Evolutionary conservation across 768 basidiomycete genomes (phyloP).

Genomic region (Mycena belliarum): DNA sequence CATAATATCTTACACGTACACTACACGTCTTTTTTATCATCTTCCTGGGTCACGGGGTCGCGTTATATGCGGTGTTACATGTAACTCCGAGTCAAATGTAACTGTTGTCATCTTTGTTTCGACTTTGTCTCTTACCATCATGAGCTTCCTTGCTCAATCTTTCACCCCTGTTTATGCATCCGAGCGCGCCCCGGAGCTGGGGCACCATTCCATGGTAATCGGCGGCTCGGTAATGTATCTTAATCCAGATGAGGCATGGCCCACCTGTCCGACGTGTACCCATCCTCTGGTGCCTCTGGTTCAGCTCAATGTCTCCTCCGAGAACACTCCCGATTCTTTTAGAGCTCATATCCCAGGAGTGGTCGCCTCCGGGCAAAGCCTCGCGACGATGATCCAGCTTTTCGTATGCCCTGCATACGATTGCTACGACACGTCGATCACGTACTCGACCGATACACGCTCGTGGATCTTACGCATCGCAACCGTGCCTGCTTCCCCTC

Average conservation of each 20-base stretch:
- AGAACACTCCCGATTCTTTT: conserved; percentile 1
- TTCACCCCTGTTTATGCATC: neutral
- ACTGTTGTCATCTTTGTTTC: no score
- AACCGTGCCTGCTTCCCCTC: neutral
- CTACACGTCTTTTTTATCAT: no score
- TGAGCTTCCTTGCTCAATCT: neutral
- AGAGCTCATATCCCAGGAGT: neutral
- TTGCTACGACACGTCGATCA: conserved; percentile 5
- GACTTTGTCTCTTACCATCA: neutral
- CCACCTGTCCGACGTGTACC: conserved; percentile 13
- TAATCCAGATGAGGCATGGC: conserved; percentile 1
- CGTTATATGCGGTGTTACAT: no score
- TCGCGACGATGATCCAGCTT: conserved; percentile 17
- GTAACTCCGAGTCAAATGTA: no score
- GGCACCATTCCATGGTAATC: neutral
- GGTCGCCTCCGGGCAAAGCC: neutral
- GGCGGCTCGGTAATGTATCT: conserved; percentile 1
- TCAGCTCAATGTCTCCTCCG: conserved; percentile 17
- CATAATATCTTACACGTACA: no score
- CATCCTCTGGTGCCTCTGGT: conserved; percentile 13
- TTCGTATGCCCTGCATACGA: conserved; percentile 14
- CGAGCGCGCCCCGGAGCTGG: neutral
- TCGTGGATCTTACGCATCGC: conserved; percentile 20
- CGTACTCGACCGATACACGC: conserved; percentile 11
- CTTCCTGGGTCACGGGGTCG: no score